These are phyloP conservation scores for Irpex sp. DNA, from an alignment of 1,284 basidiomycete species.

Conservation along the genomic window DNA sequence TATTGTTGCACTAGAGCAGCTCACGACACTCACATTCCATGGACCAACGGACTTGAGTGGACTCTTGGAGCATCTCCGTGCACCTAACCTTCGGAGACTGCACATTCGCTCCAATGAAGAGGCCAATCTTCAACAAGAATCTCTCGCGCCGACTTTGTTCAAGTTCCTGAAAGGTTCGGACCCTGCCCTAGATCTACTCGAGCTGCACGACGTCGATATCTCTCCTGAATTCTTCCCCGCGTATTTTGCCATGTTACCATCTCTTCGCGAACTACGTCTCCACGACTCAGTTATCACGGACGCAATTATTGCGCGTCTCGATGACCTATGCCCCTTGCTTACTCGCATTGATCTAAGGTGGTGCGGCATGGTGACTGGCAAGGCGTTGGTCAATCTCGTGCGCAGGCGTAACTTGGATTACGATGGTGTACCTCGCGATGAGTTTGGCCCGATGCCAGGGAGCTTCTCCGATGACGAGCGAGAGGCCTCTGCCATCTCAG, in stretches of 20 bases:
- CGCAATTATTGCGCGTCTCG: slow-evolving; percentile 38
- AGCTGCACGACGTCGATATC: slow-evolving; percentile 55
- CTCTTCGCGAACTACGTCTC: slow-evolving; percentile 46
- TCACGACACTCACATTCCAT: slow-evolving; percentile 39
- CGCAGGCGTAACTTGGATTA: slow-evolving; percentile 31
- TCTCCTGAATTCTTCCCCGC: slow-evolving; percentile 37
- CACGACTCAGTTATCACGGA: slow-evolving; percentile 62
- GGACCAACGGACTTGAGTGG: slow-evolving; percentile 41
- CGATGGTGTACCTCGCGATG: not conserved
- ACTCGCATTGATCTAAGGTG: slow-evolving; percentile 52
- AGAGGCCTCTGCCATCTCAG: slow-evolving; percentile 29
- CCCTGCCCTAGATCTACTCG: slow-evolving; percentile 44
- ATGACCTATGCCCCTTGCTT: slow-evolving; percentile 45
- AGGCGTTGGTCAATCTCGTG: slow-evolving; percentile 47
- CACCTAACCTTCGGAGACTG: slow-evolving; percentile 42
- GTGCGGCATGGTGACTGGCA: slow-evolving; percentile 56
- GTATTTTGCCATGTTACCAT: slow-evolving; percentile 36
- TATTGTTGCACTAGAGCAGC: slow-evolving; percentile 31
- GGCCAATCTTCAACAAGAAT: slow-evolving; percentile 34
- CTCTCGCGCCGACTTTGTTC: slow-evolving; percentile 28
- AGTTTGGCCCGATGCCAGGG: not conserved
- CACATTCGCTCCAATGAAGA: slow-evolving; percentile 44
- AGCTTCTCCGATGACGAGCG: slow-evolving; percentile 8
- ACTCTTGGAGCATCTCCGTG: slow-evolving; percentile 38
- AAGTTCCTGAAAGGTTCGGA: slow-evolving; percentile 38